Percentiles rank a stretch among this genome's conserved stretches.
Evolutionary conservation across 495 filamentous ascomycete genomes (phyloP).

Genomic region (Hyaloscypha variabilis): DNA sequence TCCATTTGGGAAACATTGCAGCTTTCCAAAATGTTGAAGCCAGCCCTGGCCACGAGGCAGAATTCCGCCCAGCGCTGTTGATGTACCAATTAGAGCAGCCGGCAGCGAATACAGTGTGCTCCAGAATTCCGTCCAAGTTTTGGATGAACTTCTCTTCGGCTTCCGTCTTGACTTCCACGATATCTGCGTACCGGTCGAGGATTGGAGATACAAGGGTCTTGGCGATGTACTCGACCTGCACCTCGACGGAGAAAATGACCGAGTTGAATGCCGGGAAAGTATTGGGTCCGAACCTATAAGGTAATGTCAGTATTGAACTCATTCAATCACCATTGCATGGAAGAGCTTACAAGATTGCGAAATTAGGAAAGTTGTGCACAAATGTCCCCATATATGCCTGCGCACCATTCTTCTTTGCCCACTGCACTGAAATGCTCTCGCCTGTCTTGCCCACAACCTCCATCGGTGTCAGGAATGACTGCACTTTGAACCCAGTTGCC

Average conservation of each 20-base stretch:
- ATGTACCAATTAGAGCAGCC: conserved; percentile 45
- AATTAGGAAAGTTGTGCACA: conserved; percentile 45
- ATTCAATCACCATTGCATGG: too few relatives aligned
- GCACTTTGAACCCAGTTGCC: conserved; percentile 41
- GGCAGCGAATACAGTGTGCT: conserved; percentile 34
- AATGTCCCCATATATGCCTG: conserved; percentile 42
- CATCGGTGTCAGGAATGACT: conserved; percentile 36
- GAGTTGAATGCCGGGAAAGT: conserved; percentile 46
- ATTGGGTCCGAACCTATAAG: conserved; percentile 40
- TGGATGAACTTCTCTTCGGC: conserved; percentile 31
- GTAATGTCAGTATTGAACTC: too few relatives aligned
- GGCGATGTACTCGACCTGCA: conserved; percentile 35
- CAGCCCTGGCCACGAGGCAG: conserved; percentile 28
- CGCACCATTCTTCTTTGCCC: conserved; percentile 38
- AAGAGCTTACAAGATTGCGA: conserved; percentile 32
- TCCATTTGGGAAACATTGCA: neutral
- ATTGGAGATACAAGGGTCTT: conserved; percentile 31
- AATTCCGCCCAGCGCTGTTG: conserved; percentile 27
- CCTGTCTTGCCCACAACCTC: conserved; percentile 40
- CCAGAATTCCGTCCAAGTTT: conserved; percentile 29
- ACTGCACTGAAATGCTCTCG: conserved; percentile 37
- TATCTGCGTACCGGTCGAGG: conserved; percentile 35
- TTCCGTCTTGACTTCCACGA: conserved; percentile 37
- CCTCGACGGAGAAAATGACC: conserved; percentile 40
- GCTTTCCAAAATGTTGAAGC: neutral